Base-by-base conservation (phyloP, 768 basidiomycete species). In the Lenzites betulinus region DNA sequence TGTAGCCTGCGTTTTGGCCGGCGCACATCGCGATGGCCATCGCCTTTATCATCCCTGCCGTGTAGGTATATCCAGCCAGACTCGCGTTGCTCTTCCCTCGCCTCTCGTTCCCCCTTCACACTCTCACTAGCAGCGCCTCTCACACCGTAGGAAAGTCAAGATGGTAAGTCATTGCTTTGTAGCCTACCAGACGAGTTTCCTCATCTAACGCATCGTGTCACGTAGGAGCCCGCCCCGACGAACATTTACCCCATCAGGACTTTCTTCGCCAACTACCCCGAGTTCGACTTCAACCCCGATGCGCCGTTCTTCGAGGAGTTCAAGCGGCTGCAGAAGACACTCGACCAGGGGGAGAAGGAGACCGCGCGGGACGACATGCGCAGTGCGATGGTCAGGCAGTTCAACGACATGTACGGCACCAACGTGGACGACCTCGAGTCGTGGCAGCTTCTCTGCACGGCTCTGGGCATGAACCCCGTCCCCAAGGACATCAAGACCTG, bases 361-460 rank as follows among this genome's bases (percentile, higher is more conserved):
- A 16, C 44, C 20, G 64, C 51, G 1, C 51, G 52, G 36, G 26
- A 38, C 1, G n/a, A 13, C 12, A 35, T 58, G 56, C 51, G 46
- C 23, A 39, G 18, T 12, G 65, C 64, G 28, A 26, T 67, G 36
- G 51, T 51, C 7, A 26, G 7, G 42, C 60, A 69, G 13, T 68
- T 70, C 48, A 62, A 65, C 33, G n/a, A 22, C 35, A 55, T 35
- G 33, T 70, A 56, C 23, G 69, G 69, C 8, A 65, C 63, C 11
- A 53, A 63, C 30, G 47, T 41, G n/a, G 20, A 67, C 20, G 49
- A 58, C 53, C 48, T 69, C 39, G 30, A 8, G 22, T 39, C 50
- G 2, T 59, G 58, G 58, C 58, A 52, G 33, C 13, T 43, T 4
- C 49, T 69, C 2, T 67, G 66, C 42, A 23, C 26, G 25, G 56